Evolutionary conservation across 2,329 filamentous ascomycete species (phyloP).

Genomic region (Myotisia sp.): DNA sequence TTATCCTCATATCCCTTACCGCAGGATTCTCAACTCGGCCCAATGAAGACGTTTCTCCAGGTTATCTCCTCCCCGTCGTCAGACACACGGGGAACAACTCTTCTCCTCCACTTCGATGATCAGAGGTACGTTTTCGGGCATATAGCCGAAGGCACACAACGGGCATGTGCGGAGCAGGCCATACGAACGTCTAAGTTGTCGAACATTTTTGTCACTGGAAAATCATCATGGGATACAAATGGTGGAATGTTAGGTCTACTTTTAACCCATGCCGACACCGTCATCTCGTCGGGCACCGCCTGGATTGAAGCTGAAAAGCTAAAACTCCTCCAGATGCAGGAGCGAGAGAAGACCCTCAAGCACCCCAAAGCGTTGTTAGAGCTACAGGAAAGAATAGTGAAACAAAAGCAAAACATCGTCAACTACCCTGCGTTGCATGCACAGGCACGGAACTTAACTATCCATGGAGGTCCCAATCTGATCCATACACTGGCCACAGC

Average conservation of each 20-base stretch:
- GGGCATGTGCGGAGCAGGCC: constrained; percentile 56
- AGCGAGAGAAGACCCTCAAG: constrained; percentile 12
- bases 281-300: constrained; percentile 30
- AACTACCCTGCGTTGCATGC: constrained; percentile 7
- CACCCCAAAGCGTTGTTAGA: constrained; percentile 13
- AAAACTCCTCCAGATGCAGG: constrained; percentile 25
- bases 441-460: constrained; percentile 37
- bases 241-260: constrained; percentile 78
- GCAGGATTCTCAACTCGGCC: background rate
- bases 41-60: constrained; percentile 62
- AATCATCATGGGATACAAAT: constrained; percentile 56
- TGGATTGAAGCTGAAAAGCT: constrained; percentile 29
- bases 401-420: constrained; percentile 11
- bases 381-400: constrained; percentile 1
- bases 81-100: constrained; percentile 67
- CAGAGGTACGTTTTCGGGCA: constrained; percentile 77
- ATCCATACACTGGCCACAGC: constrained; percentile 68
- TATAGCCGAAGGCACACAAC: constrained; percentile 70
- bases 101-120: constrained; percentile 67
- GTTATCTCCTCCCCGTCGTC: constrained; percentile 69
- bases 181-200: constrained; percentile 50
- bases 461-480: constrained; percentile 72
- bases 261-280: constrained; percentile 62
- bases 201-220: constrained; percentile 72
- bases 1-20: background rate